Evolutionary conservation across 306 rosid species (phyloP).

Genomic region (Sicyos baderoa): DNA sequence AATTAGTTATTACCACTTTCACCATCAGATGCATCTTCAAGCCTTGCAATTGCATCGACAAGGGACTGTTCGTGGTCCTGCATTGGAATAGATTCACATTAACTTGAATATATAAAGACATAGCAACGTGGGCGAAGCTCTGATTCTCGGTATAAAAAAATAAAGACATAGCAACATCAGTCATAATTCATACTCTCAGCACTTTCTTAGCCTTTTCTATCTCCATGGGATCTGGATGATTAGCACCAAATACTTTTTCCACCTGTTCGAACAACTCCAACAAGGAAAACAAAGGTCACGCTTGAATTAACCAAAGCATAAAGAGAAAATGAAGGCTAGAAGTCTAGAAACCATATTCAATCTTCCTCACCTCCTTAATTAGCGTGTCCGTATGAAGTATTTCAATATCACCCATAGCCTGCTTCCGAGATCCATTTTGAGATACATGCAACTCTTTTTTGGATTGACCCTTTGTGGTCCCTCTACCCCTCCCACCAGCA

Average conservation of each 20-base stretch:
- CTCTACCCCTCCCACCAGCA: conserved; percentile 76
- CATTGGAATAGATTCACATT: conserved; percentile 16
- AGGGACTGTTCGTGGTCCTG: conserved; percentile 86
- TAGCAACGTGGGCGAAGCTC: background rate
- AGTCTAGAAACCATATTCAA: too few relatives aligned
- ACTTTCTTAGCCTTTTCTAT: conserved; percentile 74
- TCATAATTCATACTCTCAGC: conserved; percentile 47
- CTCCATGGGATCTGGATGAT: conserved; percentile 53
- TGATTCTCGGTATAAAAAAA: too few relatives aligned
- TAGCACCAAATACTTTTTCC: conserved; percentile 57
- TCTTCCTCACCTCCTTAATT: conserved; percentile 60
- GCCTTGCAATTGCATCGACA: conserved; percentile 69
- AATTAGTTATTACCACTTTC: conserved; percentile 77
- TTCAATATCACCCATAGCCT: conserved; percentile 50
- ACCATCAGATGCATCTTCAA: conserved; percentile 76
- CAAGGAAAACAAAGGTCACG: background rate
- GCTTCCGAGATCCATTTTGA: conserved; percentile 60
- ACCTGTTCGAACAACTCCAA: conserved; percentile 40
- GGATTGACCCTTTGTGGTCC: conserved; percentile 44
- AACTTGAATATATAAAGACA: background rate
- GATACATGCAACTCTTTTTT: conserved; percentile 45
- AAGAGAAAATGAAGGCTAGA: background rate
- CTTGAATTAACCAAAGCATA: background rate
- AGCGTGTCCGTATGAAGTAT: conserved; percentile 69
- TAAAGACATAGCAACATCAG: background rate